phyloP scores from a whole-genome alignment of 1,284 basidiomycete genomes.

The Veloporphyrellus conicus region DNA sequence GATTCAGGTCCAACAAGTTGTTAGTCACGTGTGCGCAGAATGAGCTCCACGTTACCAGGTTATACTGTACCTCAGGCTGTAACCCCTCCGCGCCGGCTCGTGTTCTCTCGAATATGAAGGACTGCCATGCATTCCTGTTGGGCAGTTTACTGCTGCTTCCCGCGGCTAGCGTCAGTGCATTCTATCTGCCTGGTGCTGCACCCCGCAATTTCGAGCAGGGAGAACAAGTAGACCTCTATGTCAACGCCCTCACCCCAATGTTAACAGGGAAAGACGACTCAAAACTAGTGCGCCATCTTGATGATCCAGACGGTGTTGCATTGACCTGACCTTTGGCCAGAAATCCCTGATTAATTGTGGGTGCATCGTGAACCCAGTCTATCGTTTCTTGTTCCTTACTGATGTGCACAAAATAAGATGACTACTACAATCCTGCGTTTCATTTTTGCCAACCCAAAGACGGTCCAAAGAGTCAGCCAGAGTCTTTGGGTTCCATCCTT shows the following conservation, averaged over 20 bases:
- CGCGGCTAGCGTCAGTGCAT: slow-evolving; percentile 38
- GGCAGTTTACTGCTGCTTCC: slow-evolving; percentile 21
- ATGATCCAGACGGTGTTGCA: slow-evolving; percentile 3
- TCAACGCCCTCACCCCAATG: slow-evolving; percentile 87
- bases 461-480: slow-evolving; percentile 76
- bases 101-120: slow-evolving; percentile 21
- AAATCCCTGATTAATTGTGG: slow-evolving; percentile 80
- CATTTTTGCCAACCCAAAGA: slow-evolving; percentile 83
- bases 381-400: slow-evolving; percentile 13
- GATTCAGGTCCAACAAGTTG: background rate
- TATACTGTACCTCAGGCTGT: background rate
- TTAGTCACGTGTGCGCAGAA: slow-evolving; percentile 19
- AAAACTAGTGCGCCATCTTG: slow-evolving; percentile 61
- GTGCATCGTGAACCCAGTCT: slow-evolving; percentile 19
- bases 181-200: slow-evolving; percentile 74
- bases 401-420: slow-evolving; percentile 45
- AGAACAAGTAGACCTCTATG: slow-evolving; percentile 73
- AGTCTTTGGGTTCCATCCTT: slow-evolving; percentile 88
- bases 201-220: slow-evolving; percentile 71
- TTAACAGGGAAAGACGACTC: slow-evolving; percentile 64
- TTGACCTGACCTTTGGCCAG: slow-evolving; percentile 37
- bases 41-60: slow-evolving; percentile 20
- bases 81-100: background rate
- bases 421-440: slow-evolving; percentile 84
- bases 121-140: slow-evolving; percentile 11